A percentile compares a stretch with the other conserved stretches of the same genome.
Evolutionary conservation across 2,329 filamentous ascomycete genomes (phyloP).

Genomic region (Aspergillus fumigatus): DNA sequence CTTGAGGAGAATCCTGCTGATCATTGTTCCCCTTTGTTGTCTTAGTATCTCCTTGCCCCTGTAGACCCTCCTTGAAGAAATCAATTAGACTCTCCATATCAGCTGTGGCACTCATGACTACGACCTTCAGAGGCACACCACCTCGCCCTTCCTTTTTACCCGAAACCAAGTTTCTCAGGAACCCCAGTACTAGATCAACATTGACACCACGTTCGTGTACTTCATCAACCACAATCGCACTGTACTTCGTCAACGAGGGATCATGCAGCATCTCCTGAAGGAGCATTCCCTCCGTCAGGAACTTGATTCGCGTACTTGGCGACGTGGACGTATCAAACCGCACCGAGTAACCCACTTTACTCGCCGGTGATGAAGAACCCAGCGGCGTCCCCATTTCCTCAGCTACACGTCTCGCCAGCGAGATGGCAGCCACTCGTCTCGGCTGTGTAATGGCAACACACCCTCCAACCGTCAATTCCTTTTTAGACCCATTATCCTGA

Average conservation of each 20-base stretch:
- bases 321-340: constrained; percentile 86
- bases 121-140: constrained; percentile 74
- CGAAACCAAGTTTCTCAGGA: constrained; percentile 71
- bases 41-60: constrained; percentile 1
- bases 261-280: constrained; percentile 90
- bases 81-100: constrained; percentile 72
- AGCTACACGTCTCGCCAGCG: constrained; percentile 80
- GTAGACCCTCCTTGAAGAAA: constrained; percentile 60
- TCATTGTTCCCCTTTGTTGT: constrained; percentile 2
- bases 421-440: constrained; percentile 87
- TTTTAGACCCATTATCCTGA: constrained; percentile 22
- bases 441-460: constrained; percentile 94
- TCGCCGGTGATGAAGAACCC: constrained; percentile 54
- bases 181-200: constrained; percentile 85
- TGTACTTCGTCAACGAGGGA: constrained; percentile 76
- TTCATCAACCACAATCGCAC: constrained; percentile 87
- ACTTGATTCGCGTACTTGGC: constrained; percentile 83
- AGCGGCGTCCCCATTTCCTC: constrained; percentile 70
- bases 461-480: constrained; percentile 59
- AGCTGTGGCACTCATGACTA: constrained; percentile 96
- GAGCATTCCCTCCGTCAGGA: constrained; percentile 92
- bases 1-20: constrained; percentile 6
- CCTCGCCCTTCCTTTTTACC: constrained; percentile 57
- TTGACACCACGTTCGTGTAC: constrained; percentile 95
- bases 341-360: constrained; percentile 84